phyloP scores from a whole-genome alignment of 2,329 filamentous ascomycete species.

The Thielaviopsis ethacetica region DNA sequence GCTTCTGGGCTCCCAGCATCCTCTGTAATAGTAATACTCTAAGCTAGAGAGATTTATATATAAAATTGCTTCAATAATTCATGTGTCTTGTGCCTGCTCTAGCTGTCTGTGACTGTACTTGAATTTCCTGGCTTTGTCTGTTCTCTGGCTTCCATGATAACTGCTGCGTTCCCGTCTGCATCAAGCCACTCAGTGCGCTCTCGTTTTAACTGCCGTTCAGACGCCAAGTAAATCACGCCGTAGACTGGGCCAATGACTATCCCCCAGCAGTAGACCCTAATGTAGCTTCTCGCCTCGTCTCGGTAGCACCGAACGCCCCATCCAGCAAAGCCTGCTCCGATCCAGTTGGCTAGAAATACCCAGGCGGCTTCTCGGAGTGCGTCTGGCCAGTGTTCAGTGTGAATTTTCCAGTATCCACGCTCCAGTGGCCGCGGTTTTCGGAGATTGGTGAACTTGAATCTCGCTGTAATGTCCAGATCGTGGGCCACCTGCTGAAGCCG shows the following conservation, averaged over 20 bases:
- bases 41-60: slow-evolving; percentile 6
- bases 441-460: slow-evolving; percentile 23
- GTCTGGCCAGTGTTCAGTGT: slow-evolving; percentile 36
- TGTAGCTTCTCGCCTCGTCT: slow-evolving; percentile 23
- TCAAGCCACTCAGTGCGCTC: slow-evolving; percentile 51
- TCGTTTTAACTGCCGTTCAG: slow-evolving; percentile 41
- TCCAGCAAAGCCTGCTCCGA: slow-evolving; percentile 42
- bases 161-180: slow-evolving; percentile 36
- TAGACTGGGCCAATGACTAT: slow-evolving; percentile 57
- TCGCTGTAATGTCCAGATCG: slow-evolving; percentile 32
- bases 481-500: slow-evolving; percentile 35
- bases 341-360: slow-evolving; percentile 41
- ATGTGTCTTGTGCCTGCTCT: background rate
- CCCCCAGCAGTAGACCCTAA: slow-evolving; percentile 68
- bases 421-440: slow-evolving; percentile 31
- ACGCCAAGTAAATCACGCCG: slow-evolving; percentile 57
- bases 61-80: background rate
- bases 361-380: slow-evolving; percentile 38
- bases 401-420: slow-evolving; percentile 62
- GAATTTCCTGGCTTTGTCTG: slow-evolving; percentile 8
- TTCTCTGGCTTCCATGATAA: slow-evolving; percentile 21
- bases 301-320: slow-evolving; percentile 50
- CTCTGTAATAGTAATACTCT: slow-evolving; percentile 12
- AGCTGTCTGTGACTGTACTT: background rate
- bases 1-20: slow-evolving; percentile 6